Percentiles rank a stretch among this genome's conserved stretches.
phyloP scores from a whole-genome alignment of 768 basidiomycete species.

The Jaapia argillacea region DNA sequence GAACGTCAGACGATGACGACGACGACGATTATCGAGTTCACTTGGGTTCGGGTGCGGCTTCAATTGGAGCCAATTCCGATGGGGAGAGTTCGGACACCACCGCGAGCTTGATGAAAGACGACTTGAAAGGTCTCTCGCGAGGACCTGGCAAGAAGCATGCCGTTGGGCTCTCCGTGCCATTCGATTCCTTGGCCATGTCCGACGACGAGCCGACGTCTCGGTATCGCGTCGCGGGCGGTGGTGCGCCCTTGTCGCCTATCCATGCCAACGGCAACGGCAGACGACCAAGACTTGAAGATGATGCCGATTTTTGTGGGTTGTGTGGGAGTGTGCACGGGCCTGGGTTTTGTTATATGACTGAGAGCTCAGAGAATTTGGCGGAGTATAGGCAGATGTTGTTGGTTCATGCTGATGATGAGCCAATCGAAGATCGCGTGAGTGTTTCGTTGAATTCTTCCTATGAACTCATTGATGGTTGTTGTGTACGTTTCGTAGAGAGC shows the following conservation, averaged over 20 bases:
- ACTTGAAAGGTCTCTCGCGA: no score
- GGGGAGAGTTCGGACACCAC: no score
- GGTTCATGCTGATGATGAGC: constrained; percentile 52
- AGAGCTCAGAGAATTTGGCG: constrained; percentile 52
- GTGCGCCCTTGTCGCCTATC: neutral
- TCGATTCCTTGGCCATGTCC: no score
- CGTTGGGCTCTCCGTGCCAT: no score
- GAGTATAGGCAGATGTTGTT: constrained; percentile 64
- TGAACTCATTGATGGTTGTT: neutral
- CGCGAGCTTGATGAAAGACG: no score
- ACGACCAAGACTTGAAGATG: constrained; percentile 8
- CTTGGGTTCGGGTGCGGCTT: no score
- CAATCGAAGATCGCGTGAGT: constrained; percentile 53
- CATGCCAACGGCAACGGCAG: neutral
- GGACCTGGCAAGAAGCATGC: no score
- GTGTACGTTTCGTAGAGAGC: constrained; percentile 31
- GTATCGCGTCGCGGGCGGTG: no score
- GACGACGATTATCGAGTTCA: no score
- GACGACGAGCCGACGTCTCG: no score
- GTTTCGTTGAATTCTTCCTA: neutral
- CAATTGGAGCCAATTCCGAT: no score
- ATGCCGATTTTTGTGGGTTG: constrained; percentile 41
- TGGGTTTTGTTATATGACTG: constrained; percentile 52
- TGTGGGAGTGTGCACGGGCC: constrained; percentile 46
- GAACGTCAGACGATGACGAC: constrained; percentile 21